Conservation (phyloP, 345 rosid species). For the Populus deltoides region DNA sequence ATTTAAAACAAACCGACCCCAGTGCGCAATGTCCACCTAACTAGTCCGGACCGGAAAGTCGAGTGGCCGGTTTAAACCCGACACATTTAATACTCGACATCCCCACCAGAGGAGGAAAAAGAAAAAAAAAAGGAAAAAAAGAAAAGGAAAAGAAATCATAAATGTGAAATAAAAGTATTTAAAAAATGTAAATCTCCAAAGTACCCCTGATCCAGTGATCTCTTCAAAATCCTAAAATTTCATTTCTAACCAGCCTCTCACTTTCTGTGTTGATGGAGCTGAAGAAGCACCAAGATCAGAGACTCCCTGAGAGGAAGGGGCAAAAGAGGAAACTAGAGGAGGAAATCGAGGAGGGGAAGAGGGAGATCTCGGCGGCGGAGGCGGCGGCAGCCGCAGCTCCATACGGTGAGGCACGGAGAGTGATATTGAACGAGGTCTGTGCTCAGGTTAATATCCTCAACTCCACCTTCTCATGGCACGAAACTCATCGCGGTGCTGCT, state of each 20-base stretch:
- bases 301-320: slow-evolving; percentile 79
- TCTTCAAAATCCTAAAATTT: slow-evolving; percentile 25
- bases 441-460: slow-evolving; percentile 71
- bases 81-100: background rate
- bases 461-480: slow-evolving; percentile 78
- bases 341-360: slow-evolving; percentile 48
- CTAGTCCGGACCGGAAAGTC: background rate
- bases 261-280: slow-evolving; percentile 44
- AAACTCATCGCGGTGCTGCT: slow-evolving; percentile 88
- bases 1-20: background rate
- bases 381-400: slow-evolving; percentile 12
- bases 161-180: background rate
- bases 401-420: slow-evolving; percentile 58
- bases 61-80: background rate
- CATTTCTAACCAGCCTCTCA: slow-evolving; percentile 14
- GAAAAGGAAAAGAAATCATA: background rate
- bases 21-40: background rate
- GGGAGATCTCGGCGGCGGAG: slow-evolving; percentile 54
- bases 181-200: slow-evolving; percentile 31
- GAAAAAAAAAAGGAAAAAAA: background rate
- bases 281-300: slow-evolving; percentile 57
- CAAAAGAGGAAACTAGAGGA: slow-evolving; percentile 91
- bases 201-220: slow-evolving; percentile 44
- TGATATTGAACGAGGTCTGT: slow-evolving; percentile 56
- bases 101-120: background rate